Evolutionary conservation across 139 green algal species (phyloP), one percentile per base, ranked within the genome.

Genomic region (Micractinium sp.): DNA sequence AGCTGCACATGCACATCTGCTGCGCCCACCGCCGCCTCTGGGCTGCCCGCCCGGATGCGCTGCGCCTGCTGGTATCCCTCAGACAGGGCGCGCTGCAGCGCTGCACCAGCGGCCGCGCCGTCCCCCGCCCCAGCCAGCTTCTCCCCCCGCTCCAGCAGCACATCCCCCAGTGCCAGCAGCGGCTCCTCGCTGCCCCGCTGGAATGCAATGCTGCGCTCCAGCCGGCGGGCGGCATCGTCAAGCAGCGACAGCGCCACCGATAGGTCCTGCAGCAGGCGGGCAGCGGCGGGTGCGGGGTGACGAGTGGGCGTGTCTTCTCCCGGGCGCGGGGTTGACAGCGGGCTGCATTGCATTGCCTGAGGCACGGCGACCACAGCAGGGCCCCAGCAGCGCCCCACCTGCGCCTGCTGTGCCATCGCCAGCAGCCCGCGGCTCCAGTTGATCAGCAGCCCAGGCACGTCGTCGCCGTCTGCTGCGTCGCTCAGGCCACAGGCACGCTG

Each of bases 341-440:
- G 19, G 76, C 35, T 69, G 33, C 33, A 12, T 85, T 69, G 33
- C 33, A 12, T 85, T 33, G 31, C 25, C 25, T 33, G 67, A 25
- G 16, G 63, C 63, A 73, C 63, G 16, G 23, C 63, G 63, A 38
- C 3, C n/a, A 33, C 22, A 75, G 67, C 23, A 33, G 25, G 67
- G 31, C 31, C 13, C 31, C 41, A 12, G 27, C 47, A 85, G 16
- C 53, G 13, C 31, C 35, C 4, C 67, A 90, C 85, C 86, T 87
- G 82, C 25, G 84, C 39, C 79, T 89, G 41, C 81, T 92, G 25
- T 82, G 81, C 90, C 87, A 86, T 81, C 35, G 60, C 35, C n/a
- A 91, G 80, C 25, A 97, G 88, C 20, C 92, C 96, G 14, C 92
- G 86, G 7, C 94, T 94, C 96, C 96, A 98, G 90, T 98, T 97